Evolutionary conservation across 805 yeast species (phyloP).

Genomic region (Kodamaea laetipori): DNA sequence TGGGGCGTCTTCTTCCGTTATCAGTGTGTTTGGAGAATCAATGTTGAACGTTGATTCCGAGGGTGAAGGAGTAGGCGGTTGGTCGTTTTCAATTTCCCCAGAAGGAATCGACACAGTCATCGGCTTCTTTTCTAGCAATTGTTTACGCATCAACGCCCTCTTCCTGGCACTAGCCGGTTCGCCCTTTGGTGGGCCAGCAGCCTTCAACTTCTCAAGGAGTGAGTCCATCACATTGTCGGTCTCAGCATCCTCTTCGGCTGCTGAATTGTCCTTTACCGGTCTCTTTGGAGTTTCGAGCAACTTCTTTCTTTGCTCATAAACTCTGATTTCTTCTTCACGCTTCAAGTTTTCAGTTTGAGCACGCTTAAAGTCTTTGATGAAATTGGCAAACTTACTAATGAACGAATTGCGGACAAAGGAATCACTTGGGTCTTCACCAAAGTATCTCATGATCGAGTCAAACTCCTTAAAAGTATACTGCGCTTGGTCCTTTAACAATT

Average conservation of each 20-base stretch:
- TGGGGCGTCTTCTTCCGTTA: constrained; percentile 1
- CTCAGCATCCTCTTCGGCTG: constrained; percentile 37
- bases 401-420: constrained; percentile 58
- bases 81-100: constrained; percentile 15
- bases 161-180: constrained; percentile 81
- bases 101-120: constrained; percentile 12
- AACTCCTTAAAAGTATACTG: constrained; percentile 52
- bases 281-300: constrained; percentile 52
- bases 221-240: constrained; percentile 76
- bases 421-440: constrained; percentile 68
- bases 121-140: constrained; percentile 44
- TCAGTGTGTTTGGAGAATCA: constrained; percentile 5
- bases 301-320: constrained; percentile 76
- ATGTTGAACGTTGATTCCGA: constrained; percentile 8
- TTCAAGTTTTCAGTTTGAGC: constrained; percentile 67
- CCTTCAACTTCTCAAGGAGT: constrained; percentile 80
- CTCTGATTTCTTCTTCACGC: constrained; percentile 66
- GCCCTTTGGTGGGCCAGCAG: constrained; percentile 76
- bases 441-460: constrained; percentile 62
- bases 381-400: constrained; percentile 61
- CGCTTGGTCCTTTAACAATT: constrained; percentile 52
- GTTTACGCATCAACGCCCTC: constrained; percentile 73
- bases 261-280: constrained; percentile 26
- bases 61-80: constrained; percentile 16
- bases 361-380: constrained; percentile 60